Base-by-base conservation (phyloP, 164 flowering plant genomes). In the Dillenia suffruticosa region DNA sequence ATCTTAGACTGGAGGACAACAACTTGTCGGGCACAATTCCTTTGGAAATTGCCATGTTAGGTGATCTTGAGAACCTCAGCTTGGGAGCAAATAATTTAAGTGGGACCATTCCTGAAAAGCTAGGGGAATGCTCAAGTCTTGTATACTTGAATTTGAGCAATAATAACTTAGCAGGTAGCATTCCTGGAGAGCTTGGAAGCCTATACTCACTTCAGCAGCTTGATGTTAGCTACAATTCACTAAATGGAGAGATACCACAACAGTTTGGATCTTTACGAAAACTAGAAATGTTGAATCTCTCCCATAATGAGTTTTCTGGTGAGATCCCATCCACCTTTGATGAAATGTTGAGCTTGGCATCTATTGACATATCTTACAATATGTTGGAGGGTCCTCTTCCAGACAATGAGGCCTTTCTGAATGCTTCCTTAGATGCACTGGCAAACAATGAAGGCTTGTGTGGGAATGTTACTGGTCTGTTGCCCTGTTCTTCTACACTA, bases 371-470 rank as follows among this genome's bases (percentile, higher is more conserved):
- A 24, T 63, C 59, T 0, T 49, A 19, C 46, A 60, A 60, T 60
- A 12, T 45, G 51, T 52, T 62, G 19, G 55, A 50, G 19, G 63
- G 63, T 51, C 63, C 56, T 32, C 43, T 61, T 14, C 63, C 63
- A 2, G 16, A n/a, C 8, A 65, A 44, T 19, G 15, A 44, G 10
- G 55, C 56, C 15, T 65, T 65, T 43, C 17, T 5, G 8, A 12
- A 43, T 12, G 68, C 61, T n/a, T 12, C 61, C 9, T 4, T 48
- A 9, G 51, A 24, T 16, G 47, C 49, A 5, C 8, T 64, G 5
- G 10, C 5, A 9, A 44, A 58, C 14, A 65, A 65, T 46, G 45
- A 61, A 56, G 69, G 57, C 1, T 24, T 70, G 53, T 70, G 73
- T 51, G 74, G 74, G 17, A 44, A 62, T 46, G 52, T 53, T 10